phyloP scores from a whole-genome alignment of 441 rosid genomes.

The Populus hybrid region DNA sequence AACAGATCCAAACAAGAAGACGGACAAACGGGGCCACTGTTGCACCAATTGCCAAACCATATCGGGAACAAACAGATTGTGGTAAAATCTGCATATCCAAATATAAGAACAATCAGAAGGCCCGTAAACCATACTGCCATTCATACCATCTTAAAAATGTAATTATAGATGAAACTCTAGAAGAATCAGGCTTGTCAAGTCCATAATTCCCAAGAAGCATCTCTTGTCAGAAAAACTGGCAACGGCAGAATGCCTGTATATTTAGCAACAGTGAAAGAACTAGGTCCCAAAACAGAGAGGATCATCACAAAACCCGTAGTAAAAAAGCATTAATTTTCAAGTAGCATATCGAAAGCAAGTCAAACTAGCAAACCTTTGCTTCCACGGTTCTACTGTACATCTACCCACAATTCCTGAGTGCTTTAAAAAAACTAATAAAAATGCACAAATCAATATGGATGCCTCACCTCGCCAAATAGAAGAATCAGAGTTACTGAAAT shows the following conservation, averaged over 20 bases:
- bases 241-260: background rate
- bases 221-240: background rate
- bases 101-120: background rate
- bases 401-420: background rate
- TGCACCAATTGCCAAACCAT: constrained; percentile 91
- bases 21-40: constrained; percentile 77
- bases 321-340: background rate
- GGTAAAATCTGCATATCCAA: constrained; percentile 66
- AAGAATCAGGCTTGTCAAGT: background rate
- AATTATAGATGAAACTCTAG: background rate
- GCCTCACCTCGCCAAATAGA: constrained; percentile 68
- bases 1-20: constrained; percentile 80
- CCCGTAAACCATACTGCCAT: background rate
- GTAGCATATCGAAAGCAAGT: constrained; percentile 5
- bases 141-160: background rate
- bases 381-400: background rate
- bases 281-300: background rate
- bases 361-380: background rate
- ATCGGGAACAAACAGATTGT: constrained; percentile 81
- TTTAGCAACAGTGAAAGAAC: background rate
- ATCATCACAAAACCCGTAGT: background rate
- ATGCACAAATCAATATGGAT: constrained; percentile 1
- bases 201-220: background rate
- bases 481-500: constrained; percentile 70
- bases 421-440: background rate